phyloP scores from a whole-genome alignment of 163 green algal genomes.

The Prototheca wickerhamii region DNA sequence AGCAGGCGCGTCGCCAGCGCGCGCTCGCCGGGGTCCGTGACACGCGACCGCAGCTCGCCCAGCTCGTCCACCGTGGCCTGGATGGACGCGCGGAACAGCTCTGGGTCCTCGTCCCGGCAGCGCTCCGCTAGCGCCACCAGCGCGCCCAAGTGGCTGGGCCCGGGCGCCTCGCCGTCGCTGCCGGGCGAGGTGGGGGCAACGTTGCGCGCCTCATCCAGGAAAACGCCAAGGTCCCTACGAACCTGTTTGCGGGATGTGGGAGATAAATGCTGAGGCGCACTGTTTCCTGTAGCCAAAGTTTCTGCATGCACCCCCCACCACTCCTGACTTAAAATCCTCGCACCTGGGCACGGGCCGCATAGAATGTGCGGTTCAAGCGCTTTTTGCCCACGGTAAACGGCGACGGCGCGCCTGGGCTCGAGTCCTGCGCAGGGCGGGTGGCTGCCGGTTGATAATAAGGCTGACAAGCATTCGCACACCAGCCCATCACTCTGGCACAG shows the following conservation, averaged over 20 bases:
- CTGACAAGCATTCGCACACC: too few species aligned
- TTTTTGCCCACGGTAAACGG: constrained; percentile 19
- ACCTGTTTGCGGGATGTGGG: background rate
- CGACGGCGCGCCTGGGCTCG: constrained; percentile 7
- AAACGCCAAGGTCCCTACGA: background rate
- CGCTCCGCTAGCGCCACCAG: constrained; percentile 28
- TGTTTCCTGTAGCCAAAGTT: too few species aligned
- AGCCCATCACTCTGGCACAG: too few species aligned
- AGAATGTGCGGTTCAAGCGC: constrained; percentile 1
- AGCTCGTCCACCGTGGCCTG: constrained; percentile 54
- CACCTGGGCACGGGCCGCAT: background rate
- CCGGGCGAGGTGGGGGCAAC: background rate
- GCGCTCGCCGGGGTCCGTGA: constrained; percentile 31
- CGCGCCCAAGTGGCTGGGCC: constrained; percentile 12
- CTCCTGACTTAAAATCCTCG: too few species aligned
- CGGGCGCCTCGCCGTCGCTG: background rate
- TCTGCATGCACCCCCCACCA: too few species aligned
- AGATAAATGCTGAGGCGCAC: too few species aligned
- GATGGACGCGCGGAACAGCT: constrained; percentile 45
- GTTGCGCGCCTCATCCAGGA: background rate
- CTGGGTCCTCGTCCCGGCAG: constrained; percentile 32
- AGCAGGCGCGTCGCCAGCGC: constrained; percentile 65
- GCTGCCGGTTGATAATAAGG: background rate
- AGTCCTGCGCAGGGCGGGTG: background rate
- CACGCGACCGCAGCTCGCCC: constrained; percentile 44